Conservation (phyloP, 139 green algal species). For the Volvox africanus region DNA sequence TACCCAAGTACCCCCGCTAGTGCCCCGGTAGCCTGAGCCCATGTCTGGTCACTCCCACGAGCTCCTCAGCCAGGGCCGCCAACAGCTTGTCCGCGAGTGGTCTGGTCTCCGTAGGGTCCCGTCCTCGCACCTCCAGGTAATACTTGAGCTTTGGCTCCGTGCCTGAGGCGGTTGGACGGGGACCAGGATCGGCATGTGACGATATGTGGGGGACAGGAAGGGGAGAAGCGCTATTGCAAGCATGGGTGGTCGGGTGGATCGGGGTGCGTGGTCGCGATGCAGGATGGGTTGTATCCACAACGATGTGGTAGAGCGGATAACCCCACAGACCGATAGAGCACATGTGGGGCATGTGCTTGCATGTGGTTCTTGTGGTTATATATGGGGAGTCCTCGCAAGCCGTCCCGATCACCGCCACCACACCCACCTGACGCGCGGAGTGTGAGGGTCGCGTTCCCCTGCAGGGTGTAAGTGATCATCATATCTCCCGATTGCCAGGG, state of each 20-base stretch:
- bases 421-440: conserved; percentile 63
- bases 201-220: background rate
- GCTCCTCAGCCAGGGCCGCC: conserved; percentile 55
- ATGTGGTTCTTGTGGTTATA: background rate
- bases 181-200: background rate
- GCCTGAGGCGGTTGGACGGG: conserved; percentile 39
- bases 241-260: too few species aligned
- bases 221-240: too few species aligned
- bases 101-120: background rate
- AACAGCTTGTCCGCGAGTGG: conserved; percentile 54
- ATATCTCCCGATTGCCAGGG: conserved; percentile 80
- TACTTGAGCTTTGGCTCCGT: conserved; percentile 89
- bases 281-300: background rate
- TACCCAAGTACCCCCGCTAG: too few species aligned
- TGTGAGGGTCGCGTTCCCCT: conserved; percentile 66
- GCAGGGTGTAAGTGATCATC: conserved; percentile 78
- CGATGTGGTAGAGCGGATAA: background rate
- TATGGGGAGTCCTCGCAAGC: background rate
- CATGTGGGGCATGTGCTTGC: background rate
- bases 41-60: conserved; percentile 52
- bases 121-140: conserved; percentile 70
- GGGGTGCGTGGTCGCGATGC: background rate
- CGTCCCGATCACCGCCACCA: background rate
- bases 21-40: conserved; percentile 45
- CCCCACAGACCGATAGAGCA: background rate